Conservation (phyloP, 2,329 filamentous ascomycete species). For the Apiospora pterosperma region DNA sequence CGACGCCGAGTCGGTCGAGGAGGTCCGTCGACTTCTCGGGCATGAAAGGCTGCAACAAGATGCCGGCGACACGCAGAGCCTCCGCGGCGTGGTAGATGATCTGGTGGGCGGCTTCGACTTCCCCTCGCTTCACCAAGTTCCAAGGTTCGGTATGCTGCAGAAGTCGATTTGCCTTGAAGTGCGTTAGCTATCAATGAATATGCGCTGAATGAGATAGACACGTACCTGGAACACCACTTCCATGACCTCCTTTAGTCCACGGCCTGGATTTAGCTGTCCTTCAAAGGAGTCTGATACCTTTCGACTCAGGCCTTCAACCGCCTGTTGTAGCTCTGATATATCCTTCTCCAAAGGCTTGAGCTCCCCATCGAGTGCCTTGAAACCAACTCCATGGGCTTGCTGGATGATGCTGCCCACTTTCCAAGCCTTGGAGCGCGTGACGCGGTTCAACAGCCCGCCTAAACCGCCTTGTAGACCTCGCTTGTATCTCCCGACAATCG, state of each 20-base stretch:
- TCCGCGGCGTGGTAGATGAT: conserved; percentile 72
- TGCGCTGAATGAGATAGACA: neutral
- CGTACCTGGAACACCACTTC: conserved; percentile 56
- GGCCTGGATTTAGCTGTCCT: conserved; percentile 60
- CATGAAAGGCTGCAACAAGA: conserved; percentile 89
- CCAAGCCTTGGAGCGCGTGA: conserved; percentile 68
- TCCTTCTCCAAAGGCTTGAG: neutral
- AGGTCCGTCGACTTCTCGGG: conserved; percentile 70
- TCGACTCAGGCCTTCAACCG: neutral
- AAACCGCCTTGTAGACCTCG: conserved; percentile 74
- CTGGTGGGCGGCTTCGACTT: conserved; percentile 42
- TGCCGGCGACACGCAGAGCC: conserved; percentile 72
- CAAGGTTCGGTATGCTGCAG: conserved; percentile 67
- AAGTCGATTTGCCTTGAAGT: conserved; percentile 62
- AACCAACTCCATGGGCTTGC: conserved; percentile 12
- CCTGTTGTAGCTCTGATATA: neutral
- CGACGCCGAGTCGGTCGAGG: conserved; percentile 76
- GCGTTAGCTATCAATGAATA: conserved; percentile 9
- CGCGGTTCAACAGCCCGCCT: conserved; percentile 74
- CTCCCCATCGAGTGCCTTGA: neutral
- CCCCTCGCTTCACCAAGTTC: conserved; percentile 44
- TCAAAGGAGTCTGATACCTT: neutral
- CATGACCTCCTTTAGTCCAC: conserved; percentile 64
- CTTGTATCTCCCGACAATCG: conserved; percentile 73
- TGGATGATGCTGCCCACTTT: conserved; percentile 59